Evolutionary conservation across 2,329 filamentous ascomycete species (phyloP), one percentile per base, ranked within the genome.

Genomic region (Trichoderma guizhouense): DNA sequence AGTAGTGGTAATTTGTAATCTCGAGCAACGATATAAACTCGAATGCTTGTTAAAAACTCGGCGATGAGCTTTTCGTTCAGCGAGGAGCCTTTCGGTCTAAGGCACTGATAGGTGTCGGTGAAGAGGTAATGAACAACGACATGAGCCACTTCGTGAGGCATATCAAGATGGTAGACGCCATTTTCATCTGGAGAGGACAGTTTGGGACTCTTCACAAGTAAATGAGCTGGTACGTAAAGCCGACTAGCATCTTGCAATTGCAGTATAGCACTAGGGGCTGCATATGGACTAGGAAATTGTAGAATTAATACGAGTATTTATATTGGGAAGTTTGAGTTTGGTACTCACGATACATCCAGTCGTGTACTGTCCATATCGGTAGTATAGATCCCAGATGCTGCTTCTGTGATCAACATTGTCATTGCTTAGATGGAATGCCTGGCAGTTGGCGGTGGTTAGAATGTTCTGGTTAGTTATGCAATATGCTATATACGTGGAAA

Each of bases 91-190:
- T 39, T 61, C 14, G 51, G 36, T 39, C 18, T 62, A 11, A 73
- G 68, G 34, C 68, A 63, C 28, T 73, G 53, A 28, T 73, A 73
- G n/a, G 36, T 62, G 4, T 58, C 57, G n/a, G 71, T 73, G 7
- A 67, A 67, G 36, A 73, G 68, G 30, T 67, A 68, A 60, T 73
- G 71, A 7, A 63, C 71, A 36, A 73, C n/a, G 3, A 73, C 47
- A 36, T 73, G 71, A 9, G 53, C 71, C 21, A 71, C 57, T 24
- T 73, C 67, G 7, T 43, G 61, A 7, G 68, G 43, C 14, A 71
- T 34, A 14, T 69, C 60, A 0, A 64, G 34, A 15, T 24, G 63
- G 3, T 63, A 47, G n/a, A 30, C n/a, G 21, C 30, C 51, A 21
- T 51, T 8, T 28, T n/a, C 11, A 28, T 9, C 12, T 28, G 36